Evolutionary conservation across 1,284 basidiomycete genomes (phyloP).

Genomic region (Limonomyces culmigenus): DNA sequence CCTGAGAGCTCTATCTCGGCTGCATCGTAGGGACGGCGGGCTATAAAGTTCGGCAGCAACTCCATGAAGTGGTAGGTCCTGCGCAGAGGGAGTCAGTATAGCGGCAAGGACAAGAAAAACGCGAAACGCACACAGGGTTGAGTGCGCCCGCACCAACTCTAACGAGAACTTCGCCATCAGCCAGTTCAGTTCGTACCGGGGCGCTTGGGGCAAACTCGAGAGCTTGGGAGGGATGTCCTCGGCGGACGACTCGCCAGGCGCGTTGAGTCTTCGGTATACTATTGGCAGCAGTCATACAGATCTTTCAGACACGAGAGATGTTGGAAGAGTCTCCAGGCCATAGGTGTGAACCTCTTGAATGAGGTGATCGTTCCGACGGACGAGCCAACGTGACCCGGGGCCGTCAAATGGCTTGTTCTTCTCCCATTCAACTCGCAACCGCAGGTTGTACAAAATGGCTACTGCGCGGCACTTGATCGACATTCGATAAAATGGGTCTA

Average conservation of each 20-base stretch:
- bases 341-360: no score
- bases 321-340: neutral
- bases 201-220: constrained; percentile 25
- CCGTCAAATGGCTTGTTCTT: no score
- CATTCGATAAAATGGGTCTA: no score
- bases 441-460: no score
- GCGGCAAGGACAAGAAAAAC: constrained; percentile 1
- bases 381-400: no score
- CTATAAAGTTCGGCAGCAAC: constrained; percentile 28
- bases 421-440: no score
- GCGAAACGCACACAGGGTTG: constrained; percentile 40
- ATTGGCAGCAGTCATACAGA: neutral
- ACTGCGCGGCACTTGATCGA: no score
- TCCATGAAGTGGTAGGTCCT: constrained; percentile 43
- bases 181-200: constrained; percentile 26
- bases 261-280: constrained; percentile 13
- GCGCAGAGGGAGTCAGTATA: constrained; percentile 1
- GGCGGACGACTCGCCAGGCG: constrained; percentile 16
- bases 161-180: constrained; percentile 34
- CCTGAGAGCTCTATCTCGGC: constrained; percentile 50
- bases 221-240: constrained; percentile 24
- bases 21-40: constrained; percentile 29
- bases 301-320: neutral
- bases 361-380: no score
- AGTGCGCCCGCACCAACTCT: constrained; percentile 45